These are phyloP conservation scores for Aspergillus nanangensis DNA, from an alignment of 495 filamentous ascomycete genomes.

Conservation along the genomic window DNA sequence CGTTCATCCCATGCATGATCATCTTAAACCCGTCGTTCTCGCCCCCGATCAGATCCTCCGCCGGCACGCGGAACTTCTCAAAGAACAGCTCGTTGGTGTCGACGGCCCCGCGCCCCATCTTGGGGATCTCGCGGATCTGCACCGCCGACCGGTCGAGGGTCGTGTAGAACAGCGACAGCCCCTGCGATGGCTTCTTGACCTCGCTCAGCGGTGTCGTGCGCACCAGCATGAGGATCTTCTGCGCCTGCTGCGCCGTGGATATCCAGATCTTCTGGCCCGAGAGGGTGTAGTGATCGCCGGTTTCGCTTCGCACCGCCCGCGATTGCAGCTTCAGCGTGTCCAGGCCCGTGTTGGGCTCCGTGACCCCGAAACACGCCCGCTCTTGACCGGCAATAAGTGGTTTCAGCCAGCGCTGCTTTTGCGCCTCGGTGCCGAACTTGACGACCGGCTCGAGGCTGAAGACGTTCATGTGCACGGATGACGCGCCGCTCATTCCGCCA, in stretches of 20 bases:
- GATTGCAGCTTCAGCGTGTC: conserved; percentile 58
- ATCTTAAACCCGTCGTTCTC: conserved; percentile 65
- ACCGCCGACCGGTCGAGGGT: conserved; percentile 50
- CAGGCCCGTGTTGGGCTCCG: conserved; percentile 52
- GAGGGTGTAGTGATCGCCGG: conserved; percentile 48
- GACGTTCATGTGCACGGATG: conserved; percentile 60
- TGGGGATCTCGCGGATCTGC: conserved; percentile 55
- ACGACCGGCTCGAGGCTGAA: conserved; percentile 63
- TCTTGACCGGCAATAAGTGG: conserved; percentile 53
- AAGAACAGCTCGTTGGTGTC: conserved; percentile 72
- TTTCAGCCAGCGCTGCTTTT: conserved; percentile 49
- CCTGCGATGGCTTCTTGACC: conserved; percentile 53
- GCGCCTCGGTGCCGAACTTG: conserved; percentile 51
- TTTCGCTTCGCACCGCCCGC: conserved; percentile 39
- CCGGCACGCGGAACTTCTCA: conserved; percentile 56
- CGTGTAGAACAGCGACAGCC: conserved; percentile 63
- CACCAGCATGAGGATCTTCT: conserved; percentile 62
- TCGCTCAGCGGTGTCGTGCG: conserved; percentile 55
- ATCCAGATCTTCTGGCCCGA: conserved; percentile 70
- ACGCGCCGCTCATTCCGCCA: conserved; percentile 61
- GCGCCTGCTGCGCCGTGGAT: conserved; percentile 59
- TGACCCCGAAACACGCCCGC: conserved; percentile 60
- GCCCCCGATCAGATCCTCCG: conserved; percentile 42
- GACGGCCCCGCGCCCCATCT: conserved; percentile 64
- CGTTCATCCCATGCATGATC: conserved; percentile 69